Base-by-base conservation (phyloP, 2,329 filamentous ascomycete genomes). In the Graphium sp. region DNA sequence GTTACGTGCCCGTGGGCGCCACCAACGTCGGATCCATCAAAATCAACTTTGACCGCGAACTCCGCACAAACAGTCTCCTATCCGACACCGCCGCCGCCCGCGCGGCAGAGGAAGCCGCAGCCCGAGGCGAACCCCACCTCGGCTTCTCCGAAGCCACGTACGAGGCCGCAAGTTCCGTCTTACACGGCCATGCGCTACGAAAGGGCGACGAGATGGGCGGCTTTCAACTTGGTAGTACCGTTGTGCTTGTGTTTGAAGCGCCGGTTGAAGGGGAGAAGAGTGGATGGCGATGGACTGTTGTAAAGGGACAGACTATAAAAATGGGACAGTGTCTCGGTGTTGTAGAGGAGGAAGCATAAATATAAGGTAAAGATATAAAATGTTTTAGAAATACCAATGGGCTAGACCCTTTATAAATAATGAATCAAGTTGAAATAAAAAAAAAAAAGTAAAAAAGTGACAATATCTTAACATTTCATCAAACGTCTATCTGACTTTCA, bases 21-120 rank as follows among this genome's bases (percentile, higher is more conserved):
- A 98, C 89, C 14, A 98, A 98, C 43, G 89, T 98, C 24, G 89
- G 89, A 32, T 91, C 81, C 34, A 95, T 98, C 55, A 80, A 82
- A 47, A 71, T 98, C 58, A 94, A 98, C 56, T 98, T 98, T 50
- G 91, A 98, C 54, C 65, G 75, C 34, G 89, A 98, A 53, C 62
- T 98, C 35, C 76, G 87, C 37, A 91, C 91, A 29, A 98, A 98
- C 55, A 84, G 74, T 40, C 61, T 98, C 29, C 75, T 78, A 4
- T 94, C 87, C 3, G 89, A 98, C 50, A 98, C 87, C 1, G 82
- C 76, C 10, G 87, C 87, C 12, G 85, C 94, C 45, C 65, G 69
- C 30, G 84, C 84, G 3, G 87, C 87, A 1, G 81, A 83, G 35
- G 68, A 79, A 43, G 85, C 87, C 4, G 65, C 73, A 2, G 58